phyloP scores from a whole-genome alignment of 2,329 filamentous ascomycete genomes.

The Chaetomium sp. region DNA sequence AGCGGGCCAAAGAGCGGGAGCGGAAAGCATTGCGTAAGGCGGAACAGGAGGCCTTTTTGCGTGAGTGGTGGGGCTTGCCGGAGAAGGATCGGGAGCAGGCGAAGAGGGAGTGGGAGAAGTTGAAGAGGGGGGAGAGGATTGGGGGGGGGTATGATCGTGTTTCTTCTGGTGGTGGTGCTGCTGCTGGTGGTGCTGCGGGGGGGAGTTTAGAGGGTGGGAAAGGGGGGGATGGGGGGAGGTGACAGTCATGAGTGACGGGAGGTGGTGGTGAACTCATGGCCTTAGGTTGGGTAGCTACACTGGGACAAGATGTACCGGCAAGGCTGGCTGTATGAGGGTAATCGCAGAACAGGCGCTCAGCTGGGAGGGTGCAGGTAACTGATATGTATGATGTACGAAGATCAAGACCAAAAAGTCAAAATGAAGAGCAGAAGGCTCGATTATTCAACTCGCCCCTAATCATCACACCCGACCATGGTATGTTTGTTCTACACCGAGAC shows the following conservation, averaged over 20 bases:
- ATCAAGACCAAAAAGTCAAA: no score
- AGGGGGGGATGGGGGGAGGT: not conserved
- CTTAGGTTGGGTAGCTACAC: no score
- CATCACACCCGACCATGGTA: no score
- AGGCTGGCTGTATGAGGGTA: no score
- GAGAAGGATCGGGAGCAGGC: slow-evolving; percentile 47
- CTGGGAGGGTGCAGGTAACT: no score
- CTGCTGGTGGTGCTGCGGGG: not conserved
- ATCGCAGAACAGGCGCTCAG: no score
- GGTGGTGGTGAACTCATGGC: no score
- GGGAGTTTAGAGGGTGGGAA: not conserved
- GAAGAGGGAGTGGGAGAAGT: slow-evolving; percentile 48
- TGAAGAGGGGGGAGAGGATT: slow-evolving; percentile 45
- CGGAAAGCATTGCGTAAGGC: slow-evolving; percentile 52
- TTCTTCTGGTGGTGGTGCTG: not conserved
- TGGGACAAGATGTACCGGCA: no score
- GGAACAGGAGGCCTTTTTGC: slow-evolving; percentile 58
- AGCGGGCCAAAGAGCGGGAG: slow-evolving; percentile 62
- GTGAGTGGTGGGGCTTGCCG: slow-evolving; percentile 62
- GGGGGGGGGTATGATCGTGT: slow-evolving; percentile 34
- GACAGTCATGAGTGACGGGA: not conserved
- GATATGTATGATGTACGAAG: no score
- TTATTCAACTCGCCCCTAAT: no score
- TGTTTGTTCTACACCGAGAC: slow-evolving; percentile 2
- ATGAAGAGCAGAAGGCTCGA: no score